phyloP scores from a whole-genome alignment of 768 basidiomycete genomes.

The Ramaria sp. region DNA sequence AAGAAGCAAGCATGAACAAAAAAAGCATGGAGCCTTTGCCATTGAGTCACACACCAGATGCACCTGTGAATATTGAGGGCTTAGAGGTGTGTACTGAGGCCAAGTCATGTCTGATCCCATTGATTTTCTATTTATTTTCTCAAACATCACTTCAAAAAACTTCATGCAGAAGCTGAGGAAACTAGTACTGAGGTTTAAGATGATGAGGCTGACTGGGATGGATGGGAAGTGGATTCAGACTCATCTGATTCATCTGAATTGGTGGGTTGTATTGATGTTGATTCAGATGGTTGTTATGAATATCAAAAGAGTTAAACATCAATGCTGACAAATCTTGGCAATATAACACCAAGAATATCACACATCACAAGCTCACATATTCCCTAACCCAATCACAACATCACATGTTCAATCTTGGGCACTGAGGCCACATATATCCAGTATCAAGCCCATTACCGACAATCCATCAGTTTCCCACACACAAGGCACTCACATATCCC shows the following conservation, averaged over 20 bases:
- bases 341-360: too few relatives aligned
- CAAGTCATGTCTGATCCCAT: not conserved
- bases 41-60: slow-evolving; percentile 70
- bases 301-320: too few relatives aligned
- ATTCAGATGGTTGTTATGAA: slow-evolving; percentile 56
- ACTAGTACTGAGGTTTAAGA: slow-evolving; percentile 39
- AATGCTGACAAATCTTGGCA: too few relatives aligned
- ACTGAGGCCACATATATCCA: too few relatives aligned
- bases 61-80: slow-evolving; percentile 82
- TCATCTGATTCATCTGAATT: slow-evolving; percentile 45
- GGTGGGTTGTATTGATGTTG: slow-evolving; percentile 73
- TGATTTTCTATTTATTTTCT: slow-evolving; percentile 44
- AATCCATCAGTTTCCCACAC: too few relatives aligned
- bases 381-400: too few relatives aligned
- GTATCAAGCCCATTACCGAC: too few relatives aligned
- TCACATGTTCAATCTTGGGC: too few relatives aligned
- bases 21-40: slow-evolving; percentile 56
- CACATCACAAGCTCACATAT: too few relatives aligned
- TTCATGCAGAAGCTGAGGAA: slow-evolving; percentile 40
- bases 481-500: too few relatives aligned
- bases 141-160: slow-evolving; percentile 72
- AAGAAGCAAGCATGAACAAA: slow-evolving; percentile 76
- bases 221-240: slow-evolving; percentile 81
- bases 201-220: slow-evolving; percentile 68
- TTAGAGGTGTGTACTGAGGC: slow-evolving; percentile 51